Conservation (phyloP, 2,329 filamentous ascomycete genomes). For the Aureobasidium vineae region DNA sequence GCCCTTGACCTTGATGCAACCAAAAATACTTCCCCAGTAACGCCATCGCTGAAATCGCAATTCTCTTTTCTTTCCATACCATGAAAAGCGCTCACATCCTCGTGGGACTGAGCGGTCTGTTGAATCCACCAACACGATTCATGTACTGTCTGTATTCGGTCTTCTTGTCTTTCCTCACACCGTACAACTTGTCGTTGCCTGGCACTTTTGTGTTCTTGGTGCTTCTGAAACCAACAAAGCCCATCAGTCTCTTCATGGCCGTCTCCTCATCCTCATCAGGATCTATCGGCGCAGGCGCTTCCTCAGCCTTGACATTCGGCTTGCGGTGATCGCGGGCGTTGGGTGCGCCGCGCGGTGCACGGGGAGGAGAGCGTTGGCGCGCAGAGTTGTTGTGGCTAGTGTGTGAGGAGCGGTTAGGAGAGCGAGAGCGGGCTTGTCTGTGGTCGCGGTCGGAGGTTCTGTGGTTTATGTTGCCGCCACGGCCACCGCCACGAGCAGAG, state of each 20-base stretch:
- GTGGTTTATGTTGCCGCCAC: background rate
- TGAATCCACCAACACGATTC: conserved; percentile 80
- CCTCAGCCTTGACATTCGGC: conserved; percentile 31
- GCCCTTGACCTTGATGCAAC: background rate
- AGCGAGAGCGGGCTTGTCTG: conserved; percentile 12
- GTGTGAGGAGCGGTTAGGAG: background rate
- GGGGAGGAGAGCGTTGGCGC: conserved; percentile 4
- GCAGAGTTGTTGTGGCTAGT: background rate
- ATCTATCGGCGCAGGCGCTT: conserved; percentile 29
- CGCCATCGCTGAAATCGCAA: conserved; percentile 10
- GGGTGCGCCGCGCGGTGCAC: conserved; percentile 2
- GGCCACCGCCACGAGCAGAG: background rate
- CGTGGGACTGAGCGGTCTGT: conserved; percentile 59
- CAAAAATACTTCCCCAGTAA: background rate
- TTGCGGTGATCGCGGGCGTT: conserved; percentile 1
- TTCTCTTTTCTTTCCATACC: conserved; percentile 41
- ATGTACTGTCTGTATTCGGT: conserved; percentile 97
- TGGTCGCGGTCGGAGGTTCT: background rate
- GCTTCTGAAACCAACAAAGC: conserved; percentile 78
- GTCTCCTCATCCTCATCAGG: conserved; percentile 60
- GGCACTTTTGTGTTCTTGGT: conserved; percentile 87
- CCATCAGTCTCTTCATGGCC: conserved; percentile 83
- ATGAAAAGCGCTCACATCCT: conserved; percentile 41
- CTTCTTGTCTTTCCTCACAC: conserved; percentile 87
- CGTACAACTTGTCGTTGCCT: conserved; percentile 77